Evolutionary conservation across 23 red algal genomes (phyloP).

Genomic region (Chondrus crispus): DNA sequence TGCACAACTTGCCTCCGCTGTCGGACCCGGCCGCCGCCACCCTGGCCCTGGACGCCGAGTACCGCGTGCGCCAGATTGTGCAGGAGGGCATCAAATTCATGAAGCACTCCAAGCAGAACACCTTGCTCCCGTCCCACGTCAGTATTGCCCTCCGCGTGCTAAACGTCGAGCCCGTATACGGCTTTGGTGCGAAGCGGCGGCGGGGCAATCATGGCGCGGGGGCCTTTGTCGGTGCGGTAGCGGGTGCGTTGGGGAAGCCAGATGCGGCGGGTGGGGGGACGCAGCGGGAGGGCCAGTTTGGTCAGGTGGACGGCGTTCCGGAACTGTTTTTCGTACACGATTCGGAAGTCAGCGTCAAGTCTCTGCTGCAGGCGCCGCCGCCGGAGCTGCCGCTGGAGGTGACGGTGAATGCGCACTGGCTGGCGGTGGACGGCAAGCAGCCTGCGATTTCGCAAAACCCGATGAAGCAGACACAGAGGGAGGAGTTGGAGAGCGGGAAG

Average conservation of each 20-base stretch:
- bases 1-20: constrained; percentile 45
- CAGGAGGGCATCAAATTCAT: constrained; percentile 98
- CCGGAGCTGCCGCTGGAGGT: constrained; percentile 72
- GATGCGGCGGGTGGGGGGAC: neutral
- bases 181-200: neutral
- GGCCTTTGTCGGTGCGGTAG: neutral
- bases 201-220: neutral
- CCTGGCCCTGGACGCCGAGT: constrained; percentile 88
- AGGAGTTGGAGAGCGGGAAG: neutral
- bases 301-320: constrained; percentile 20
- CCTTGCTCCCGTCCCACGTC: constrained; percentile 63
- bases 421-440: constrained; percentile 84
- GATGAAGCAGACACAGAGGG: neutral
- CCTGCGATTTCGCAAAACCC: constrained; percentile 88
- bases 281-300: neutral
- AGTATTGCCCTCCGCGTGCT: constrained; percentile 77
- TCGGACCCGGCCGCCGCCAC: constrained; percentile 40
- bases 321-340: constrained; percentile 78
- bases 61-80: constrained; percentile 85
- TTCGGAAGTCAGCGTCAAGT: constrained; percentile 58
- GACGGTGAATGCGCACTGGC: constrained; percentile 82
- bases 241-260: neutral
- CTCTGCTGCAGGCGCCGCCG: constrained; percentile 54
- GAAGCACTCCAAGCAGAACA: constrained; percentile 84
- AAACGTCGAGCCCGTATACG: constrained; percentile 83